Base-by-base conservation (phyloP, 2,329 filamentous ascomycete species). In the Talaromyces piceae region DNA sequence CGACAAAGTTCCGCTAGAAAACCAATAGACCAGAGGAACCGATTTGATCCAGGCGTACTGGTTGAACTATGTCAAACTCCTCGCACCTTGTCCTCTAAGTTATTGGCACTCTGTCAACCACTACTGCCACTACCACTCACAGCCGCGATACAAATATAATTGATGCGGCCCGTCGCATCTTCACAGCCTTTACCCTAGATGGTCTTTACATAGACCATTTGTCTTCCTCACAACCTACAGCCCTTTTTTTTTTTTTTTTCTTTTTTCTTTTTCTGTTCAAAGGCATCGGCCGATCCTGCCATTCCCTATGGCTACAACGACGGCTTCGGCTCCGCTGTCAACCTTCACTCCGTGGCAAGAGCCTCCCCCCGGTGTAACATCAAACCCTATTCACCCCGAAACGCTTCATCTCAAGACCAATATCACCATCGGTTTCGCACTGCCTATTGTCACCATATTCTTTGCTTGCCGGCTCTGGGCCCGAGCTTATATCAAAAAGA, bases 391-490 rank as follows among this genome's bases (percentile, higher is more conserved):
- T 1, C 8, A 54, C 31, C 52, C 52, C 28, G 45, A 45, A 16
- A 41, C 52, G 20, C 45, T 54, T 33, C 23, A 18, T 5, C 31
- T 39, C 31, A 30, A 51, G 31, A 46, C 47, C n/a, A 45, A 51
- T 28, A 41, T 54, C 27, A 54, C 52, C n/a, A 48, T 54, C 23
- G 52, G 49, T 12, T 23, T 54, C 3, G 47, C 48, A 13, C 33
- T 54, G 18, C 37, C 44, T 2, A 43, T 51, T 18, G 33, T 51
- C 6, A 51, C 49, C n/a, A 5, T 49, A 2, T 51, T 54, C 6
- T 54, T 49, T n/a, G 16, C 43, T 27, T 44, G 44, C 6, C 52
- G 52, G 3, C 12, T 46, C 18, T 54, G 26, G 20, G 49, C 48
- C 6, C 45, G 52, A 6, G 28, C 27, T 9, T 12, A 48, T 7